Base-by-base conservation (phyloP, 768 basidiomycete species). In the Amanita thiersii region DNA sequence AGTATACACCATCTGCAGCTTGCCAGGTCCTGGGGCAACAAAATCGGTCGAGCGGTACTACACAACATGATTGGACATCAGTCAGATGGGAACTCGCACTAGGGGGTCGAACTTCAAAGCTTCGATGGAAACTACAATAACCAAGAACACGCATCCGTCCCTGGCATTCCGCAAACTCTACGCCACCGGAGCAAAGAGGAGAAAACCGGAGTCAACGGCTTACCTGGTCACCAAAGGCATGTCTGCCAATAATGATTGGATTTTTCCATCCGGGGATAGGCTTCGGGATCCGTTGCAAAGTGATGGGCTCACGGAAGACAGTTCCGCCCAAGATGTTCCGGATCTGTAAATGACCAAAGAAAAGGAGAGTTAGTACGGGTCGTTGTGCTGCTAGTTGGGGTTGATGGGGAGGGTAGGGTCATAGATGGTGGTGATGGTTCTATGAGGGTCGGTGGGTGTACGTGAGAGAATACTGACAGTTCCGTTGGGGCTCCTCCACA, bases 401-500 rank as follows among this genome's bases (percentile, higher is more conserved):
- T 10, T 23, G 19, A 29, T 28, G 34, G 14, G 11, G 29, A 7
- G 26, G 26, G 26, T 28, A 7, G 26, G 6, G 6, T 28, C 7
- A 28, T 28, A 7, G 18, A 30, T 15, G 6, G 8, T 18, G 5
- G 12, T 17, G 4, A 4, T 8, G 17, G 10, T 2, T 12, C 2
- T 18, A 14, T 10, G 21, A 11, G 10, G n/a, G n/a, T n/a, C n/a
- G n/a, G n/a, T n/a, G n/a, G n/a, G n/a, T n/a, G n/a, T n/a, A n/a
- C n/a, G 17, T 21, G 28, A 25, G 19, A 43, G 23, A 6, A 30
- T 19, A 64, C 82, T 40, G 46, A 88, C 85, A 1, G 93, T 94
- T 52, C 92, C 93, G 61, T 96, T 96, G 4, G 93, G 94, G 56
- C 87, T 90, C 70, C 72, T 85, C 93, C 91, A 96, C 94, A 99